Conservation (phyloP, 1,284 basidiomycete genomes). For the Acaromyces ingoldii region DNA sequence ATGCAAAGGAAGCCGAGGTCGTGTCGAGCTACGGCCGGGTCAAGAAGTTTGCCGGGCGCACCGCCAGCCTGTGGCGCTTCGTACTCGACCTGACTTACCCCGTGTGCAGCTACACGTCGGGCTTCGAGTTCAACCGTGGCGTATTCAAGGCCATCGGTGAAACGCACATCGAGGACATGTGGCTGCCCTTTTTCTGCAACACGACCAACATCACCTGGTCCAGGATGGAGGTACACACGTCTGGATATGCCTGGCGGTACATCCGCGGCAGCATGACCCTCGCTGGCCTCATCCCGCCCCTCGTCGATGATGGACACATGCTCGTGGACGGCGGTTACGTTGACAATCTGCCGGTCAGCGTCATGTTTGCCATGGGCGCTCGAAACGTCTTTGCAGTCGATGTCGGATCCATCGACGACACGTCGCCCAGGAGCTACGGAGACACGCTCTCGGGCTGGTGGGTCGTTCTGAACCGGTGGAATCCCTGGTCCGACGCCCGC, state of each 20-base stretch:
- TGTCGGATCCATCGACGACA: conserved; percentile 92
- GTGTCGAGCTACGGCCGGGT: conserved; percentile 77
- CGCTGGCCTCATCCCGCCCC: conserved; percentile 85
- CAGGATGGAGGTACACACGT: conserved; percentile 93
- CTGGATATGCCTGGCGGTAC: conserved; percentile 66
- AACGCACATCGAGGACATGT: conserved; percentile 96
- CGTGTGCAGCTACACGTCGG: conserved; percentile 94
- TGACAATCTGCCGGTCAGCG: conserved; percentile 62
- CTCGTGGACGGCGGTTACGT: conserved; percentile 47
- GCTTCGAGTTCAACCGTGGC: conserved; percentile 54
- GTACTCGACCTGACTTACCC: conserved; percentile 95
- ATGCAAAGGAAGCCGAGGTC: conserved; percentile 86
- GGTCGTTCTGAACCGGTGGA: conserved; percentile 83
- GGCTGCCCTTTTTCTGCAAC: conserved; percentile 97
- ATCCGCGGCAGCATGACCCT: conserved; percentile 94
- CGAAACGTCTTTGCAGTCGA: conserved; percentile 90
- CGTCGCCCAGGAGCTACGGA: conserved; percentile 86
- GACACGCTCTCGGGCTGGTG: conserved; percentile 96
- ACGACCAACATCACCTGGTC: conserved; percentile 98
- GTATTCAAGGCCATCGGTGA: conserved; percentile 71
- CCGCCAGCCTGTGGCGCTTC: conserved; percentile 92
- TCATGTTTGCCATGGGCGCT: conserved; percentile 88
- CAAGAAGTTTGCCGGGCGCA: conserved; percentile 83
- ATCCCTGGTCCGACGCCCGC: conserved; percentile 60
- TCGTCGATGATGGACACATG: conserved; percentile 86